phyloP scores from a whole-genome alignment of 2,329 filamentous ascomycete genomes.

The Ophiostoma tasmaniense region DNA sequence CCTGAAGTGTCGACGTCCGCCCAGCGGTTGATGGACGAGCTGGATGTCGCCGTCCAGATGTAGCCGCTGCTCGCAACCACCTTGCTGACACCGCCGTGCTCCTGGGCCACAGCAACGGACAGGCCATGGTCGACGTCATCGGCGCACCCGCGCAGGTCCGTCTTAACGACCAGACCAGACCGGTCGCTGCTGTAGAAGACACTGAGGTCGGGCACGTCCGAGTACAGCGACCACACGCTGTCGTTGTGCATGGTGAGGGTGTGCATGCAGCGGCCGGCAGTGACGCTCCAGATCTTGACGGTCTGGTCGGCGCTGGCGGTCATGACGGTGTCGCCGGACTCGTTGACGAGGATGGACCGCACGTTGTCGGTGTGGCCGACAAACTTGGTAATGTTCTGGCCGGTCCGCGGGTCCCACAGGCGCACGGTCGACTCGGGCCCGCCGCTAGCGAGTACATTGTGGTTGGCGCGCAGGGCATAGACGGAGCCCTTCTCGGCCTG shows the following conservation, averaged over 20 bases:
- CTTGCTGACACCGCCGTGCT: slow-evolving; percentile 73
- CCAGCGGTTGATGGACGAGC: slow-evolving; percentile 91
- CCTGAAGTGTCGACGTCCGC: slow-evolving; percentile 68
- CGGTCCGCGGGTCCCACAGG: slow-evolving; percentile 77
- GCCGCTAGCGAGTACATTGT: slow-evolving; percentile 78
- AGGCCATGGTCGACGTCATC: slow-evolving; percentile 69
- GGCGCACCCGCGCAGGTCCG: slow-evolving; percentile 68
- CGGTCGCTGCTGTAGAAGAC: slow-evolving; percentile 94
- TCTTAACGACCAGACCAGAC: slow-evolving; percentile 90
- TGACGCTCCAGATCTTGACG: slow-evolving; percentile 96
- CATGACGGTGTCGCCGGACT: slow-evolving; percentile 82
- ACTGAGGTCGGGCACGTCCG: slow-evolving; percentile 72
- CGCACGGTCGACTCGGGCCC: slow-evolving; percentile 90
- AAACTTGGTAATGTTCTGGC: slow-evolving; percentile 84
- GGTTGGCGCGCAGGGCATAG: slow-evolving; percentile 76
- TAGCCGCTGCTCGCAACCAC: slow-evolving; percentile 62
- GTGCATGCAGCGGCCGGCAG: slow-evolving; percentile 91
- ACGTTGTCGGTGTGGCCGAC: slow-evolving; percentile 95
- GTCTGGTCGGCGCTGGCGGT: slow-evolving; percentile 94
- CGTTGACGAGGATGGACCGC: slow-evolving; percentile 79
- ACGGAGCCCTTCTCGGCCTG: slow-evolving; percentile 85
- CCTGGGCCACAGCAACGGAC: slow-evolving; percentile 83
- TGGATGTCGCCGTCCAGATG: slow-evolving; percentile 83
- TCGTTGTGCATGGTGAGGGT: slow-evolving; percentile 99
- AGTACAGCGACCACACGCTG: slow-evolving; percentile 93